Evolutionary conservation across 1,284 basidiomycete genomes (phyloP).

Genomic region (Malassezia dermatis): DNA sequence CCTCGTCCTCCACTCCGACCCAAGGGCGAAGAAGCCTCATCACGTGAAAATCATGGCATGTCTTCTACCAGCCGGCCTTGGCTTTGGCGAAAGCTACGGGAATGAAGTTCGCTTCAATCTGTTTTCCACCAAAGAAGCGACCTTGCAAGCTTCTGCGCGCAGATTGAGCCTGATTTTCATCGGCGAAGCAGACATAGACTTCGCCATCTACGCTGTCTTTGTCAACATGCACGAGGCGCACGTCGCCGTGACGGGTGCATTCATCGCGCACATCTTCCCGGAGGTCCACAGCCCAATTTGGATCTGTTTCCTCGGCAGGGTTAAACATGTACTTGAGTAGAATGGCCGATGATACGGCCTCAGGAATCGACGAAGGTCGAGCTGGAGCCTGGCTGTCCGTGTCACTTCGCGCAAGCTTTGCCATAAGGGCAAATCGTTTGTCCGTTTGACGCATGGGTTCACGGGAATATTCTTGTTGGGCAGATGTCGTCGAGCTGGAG

Average conservation of each 20-base stretch:
- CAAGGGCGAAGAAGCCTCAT: not conserved
- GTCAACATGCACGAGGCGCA: constrained; percentile 80
- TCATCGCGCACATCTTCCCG: constrained; percentile 91
- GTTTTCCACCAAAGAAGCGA: constrained; percentile 52
- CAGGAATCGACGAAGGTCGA: constrained; percentile 57
- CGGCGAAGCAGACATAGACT: constrained; percentile 85
- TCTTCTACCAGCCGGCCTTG: not conserved
- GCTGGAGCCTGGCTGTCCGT: constrained; percentile 7
- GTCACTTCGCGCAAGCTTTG: constrained; percentile 40
- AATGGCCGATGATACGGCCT: constrained; percentile 54
- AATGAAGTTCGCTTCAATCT: constrained; percentile 34
- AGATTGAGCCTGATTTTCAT: constrained; percentile 65
- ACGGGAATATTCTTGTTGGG: not conserved
- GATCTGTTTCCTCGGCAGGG: constrained; percentile 88
- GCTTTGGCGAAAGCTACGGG: constrained; percentile 7
- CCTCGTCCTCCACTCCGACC: not conserved
- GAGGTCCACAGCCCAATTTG: constrained; percentile 90
- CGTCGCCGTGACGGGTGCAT: constrained; percentile 74
- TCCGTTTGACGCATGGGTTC: constrained; percentile 23
- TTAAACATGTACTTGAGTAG: constrained; percentile 92
- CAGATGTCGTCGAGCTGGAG: not conserved
- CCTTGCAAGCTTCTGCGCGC: constrained; percentile 82
- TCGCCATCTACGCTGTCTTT: constrained; percentile 74
- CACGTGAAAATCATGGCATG: not conserved
- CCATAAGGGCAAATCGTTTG: constrained; percentile 40